phyloP scores from a whole-genome alignment of 78 protist species.

The Chrysochromulina tobinii region DNA sequence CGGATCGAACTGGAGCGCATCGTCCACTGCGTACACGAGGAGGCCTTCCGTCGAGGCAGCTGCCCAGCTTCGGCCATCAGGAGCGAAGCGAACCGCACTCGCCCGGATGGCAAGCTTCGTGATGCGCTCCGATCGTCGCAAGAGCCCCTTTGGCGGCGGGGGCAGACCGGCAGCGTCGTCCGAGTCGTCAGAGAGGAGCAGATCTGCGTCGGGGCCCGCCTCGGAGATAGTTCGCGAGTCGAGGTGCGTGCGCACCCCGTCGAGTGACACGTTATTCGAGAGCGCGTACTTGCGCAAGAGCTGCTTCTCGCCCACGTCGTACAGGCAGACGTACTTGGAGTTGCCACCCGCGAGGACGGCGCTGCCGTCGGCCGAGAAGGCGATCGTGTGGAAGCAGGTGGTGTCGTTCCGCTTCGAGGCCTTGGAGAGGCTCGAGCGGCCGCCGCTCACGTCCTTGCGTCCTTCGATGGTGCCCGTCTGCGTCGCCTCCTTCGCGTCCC shows the following conservation, averaged over 20 bases:
- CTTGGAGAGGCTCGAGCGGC: not conserved
- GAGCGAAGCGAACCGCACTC: constrained; percentile 33
- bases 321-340: constrained; percentile 83
- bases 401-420: not conserved
- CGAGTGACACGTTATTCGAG: constrained; percentile 61
- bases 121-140: not conserved
- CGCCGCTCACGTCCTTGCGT: constrained; percentile 47
- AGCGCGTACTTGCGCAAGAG: constrained; percentile 43
- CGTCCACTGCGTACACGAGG: constrained; percentile 84
- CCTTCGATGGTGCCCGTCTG: constrained; percentile 76
- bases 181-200: constrained; percentile 48
- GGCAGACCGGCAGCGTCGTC: constrained; percentile 34
- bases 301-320: constrained; percentile 56
- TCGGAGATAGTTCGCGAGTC: constrained; percentile 37
- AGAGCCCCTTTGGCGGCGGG: constrained; percentile 2
- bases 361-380: constrained; percentile 78
- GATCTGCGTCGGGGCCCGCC: not conserved
- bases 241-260: constrained; percentile 73
- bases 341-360: constrained; percentile 82
- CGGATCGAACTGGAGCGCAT: constrained; percentile 78
- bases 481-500: constrained; percentile 47
- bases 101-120: constrained; percentile 64
- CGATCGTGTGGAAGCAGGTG: constrained; percentile 9
- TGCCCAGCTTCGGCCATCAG: constrained; percentile 38
- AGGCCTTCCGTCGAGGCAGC: constrained; percentile 87